phyloP scores from a whole-genome alignment of 106 monocot species.

The Dactylorhiza incarnata region DNA sequence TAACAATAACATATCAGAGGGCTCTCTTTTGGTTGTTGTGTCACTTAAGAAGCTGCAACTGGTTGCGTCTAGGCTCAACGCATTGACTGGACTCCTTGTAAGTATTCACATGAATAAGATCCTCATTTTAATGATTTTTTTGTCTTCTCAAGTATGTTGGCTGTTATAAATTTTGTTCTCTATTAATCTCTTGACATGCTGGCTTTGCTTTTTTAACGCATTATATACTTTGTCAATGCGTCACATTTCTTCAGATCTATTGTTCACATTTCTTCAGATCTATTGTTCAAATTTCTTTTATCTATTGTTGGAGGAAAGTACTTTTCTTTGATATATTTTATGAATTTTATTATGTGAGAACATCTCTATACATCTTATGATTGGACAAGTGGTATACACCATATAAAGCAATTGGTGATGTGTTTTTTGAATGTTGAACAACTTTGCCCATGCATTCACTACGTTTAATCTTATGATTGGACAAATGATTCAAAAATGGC shows the following conservation, averaged over 20 bases:
- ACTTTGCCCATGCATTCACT: too few species aligned
- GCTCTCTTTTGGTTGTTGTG: constrained; percentile 68
- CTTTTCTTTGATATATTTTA: not conserved
- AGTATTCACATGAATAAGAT: constrained; percentile 18
- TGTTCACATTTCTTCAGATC: not conserved
- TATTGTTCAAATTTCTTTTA: not conserved
- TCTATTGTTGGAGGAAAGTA: not conserved
- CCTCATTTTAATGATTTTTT: not conserved
- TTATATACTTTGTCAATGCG: not conserved
- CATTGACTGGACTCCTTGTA: constrained; percentile 92
- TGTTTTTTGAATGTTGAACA: too few species aligned
- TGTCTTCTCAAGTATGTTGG: not conserved
- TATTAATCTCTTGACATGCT: not conserved
- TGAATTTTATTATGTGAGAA: not conserved
- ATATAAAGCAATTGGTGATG: not conserved
- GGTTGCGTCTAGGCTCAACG: constrained; percentile 57
- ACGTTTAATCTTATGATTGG: too few species aligned
- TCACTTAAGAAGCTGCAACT: constrained; percentile 55
- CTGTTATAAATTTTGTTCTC: not conserved
- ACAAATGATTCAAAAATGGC: too few species aligned
- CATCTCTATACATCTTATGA: not conserved
- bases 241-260: not conserved
- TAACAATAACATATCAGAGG: constrained; percentile 54
- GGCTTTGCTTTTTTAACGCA: not conserved
- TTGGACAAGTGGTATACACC: not conserved